Evolutionary conservation across 768 basidiomycete species (phyloP), one percentile per base, ranked within the genome.

Genomic region (Tricholoma hemisulphureum): DNA sequence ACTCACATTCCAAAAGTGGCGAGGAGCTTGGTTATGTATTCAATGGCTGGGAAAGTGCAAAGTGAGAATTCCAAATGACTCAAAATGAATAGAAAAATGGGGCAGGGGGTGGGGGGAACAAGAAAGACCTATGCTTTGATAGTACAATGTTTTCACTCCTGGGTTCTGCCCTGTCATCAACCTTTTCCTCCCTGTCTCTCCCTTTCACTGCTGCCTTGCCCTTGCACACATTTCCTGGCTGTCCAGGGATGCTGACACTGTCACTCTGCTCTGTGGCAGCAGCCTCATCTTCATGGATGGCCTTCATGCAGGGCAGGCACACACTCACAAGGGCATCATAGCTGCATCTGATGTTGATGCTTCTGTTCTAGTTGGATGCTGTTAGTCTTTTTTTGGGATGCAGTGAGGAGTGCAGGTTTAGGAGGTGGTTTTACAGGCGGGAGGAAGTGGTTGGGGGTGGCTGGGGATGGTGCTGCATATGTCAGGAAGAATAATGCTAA

Each of bases 341-440:
- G 10, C 93, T 95, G 35, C 86, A 75, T 10, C 93, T 81, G 52
- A 97, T 96, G 65, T 94, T 95, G 84, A 23, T 95, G 86, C 71
- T 95, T 95, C 76, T 96, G 93, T 75, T 97, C 95, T 2, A 88
- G 89, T 64, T 92, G 89, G 62, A 97, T 96, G 67, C 96, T 94
- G 65, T 95, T 95, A 37, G 89, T 88, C 68, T 95, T 92, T 70
- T 95, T 95, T 77, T 95, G 91, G 2, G 88, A 86, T 0, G 90
- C 84, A 2, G 88, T 87, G 23, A 95, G 80, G 23, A 94, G 78
- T 1, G 80, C 67, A 28, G 77, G 77, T 59, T 80, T 82, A 45
- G 62, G 62, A 24, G 51, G 56, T 1, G 68, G 66, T 31, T 61
- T 49, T 10, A 60, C 20, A 20, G 69, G 63, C 37, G 67, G 53